A percentile compares a stretch with the other conserved stretches of the same genome.
Evolutionary conservation across 306 rosid genomes (phyloP).

Genomic region (Rubus parviflorus): DNA sequence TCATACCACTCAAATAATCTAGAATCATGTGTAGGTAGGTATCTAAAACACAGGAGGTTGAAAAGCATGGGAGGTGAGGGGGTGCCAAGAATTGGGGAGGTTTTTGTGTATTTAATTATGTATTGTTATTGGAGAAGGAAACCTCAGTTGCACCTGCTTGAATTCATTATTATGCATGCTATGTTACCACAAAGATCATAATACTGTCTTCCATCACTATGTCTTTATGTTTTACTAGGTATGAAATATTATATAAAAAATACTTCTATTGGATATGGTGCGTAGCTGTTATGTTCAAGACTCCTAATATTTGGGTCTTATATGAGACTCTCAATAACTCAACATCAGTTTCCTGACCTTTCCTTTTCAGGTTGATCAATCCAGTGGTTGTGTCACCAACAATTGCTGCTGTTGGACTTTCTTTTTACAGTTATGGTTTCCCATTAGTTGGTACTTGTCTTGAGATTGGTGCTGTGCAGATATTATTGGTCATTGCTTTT

Average conservation of each 20-base stretch:
- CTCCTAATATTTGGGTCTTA: constrained; percentile 3
- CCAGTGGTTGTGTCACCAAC: constrained; percentile 98
- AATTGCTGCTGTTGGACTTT: constrained; percentile 99
- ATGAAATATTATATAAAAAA: not conserved
- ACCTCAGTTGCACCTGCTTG: not conserved
- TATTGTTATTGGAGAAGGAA: not conserved
- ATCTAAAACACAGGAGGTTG: not conserved
- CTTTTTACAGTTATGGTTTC: constrained; percentile 92
- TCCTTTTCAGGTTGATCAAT: constrained; percentile 78
- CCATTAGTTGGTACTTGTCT: constrained; percentile 89
- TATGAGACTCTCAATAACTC: not conserved
- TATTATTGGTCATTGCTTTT: constrained; percentile 73
- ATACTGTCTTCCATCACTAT: not conserved
- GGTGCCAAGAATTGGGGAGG: not conserved
- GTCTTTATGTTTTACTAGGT: not conserved
- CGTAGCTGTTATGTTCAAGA: not conserved
- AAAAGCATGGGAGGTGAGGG: not conserved
- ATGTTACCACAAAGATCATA: not conserved
- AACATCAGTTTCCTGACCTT: constrained; percentile 22
- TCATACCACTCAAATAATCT: not conserved
- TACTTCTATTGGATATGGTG: not conserved
- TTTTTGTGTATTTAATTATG: not conserved
- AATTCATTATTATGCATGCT: not conserved
- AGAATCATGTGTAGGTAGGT: not conserved
- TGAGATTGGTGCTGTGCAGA: constrained; percentile 94